Evolutionary conservation across 495 filamentous ascomycete genomes (phyloP).

Genomic region (Tuber borchii): DNA sequence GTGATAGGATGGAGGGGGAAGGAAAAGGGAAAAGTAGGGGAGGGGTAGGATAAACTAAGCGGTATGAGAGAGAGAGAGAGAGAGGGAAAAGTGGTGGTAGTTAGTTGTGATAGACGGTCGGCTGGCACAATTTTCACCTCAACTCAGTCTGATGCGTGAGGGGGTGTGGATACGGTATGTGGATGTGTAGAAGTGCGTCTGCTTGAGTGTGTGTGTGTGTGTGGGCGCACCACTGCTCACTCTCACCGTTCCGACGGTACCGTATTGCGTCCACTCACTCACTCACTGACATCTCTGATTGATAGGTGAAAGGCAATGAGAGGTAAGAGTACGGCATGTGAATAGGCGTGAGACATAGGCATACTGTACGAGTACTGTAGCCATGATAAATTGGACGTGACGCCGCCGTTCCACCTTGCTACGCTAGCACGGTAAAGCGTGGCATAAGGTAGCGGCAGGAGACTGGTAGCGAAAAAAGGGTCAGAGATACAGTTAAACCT

Average conservation of each 20-base stretch:
- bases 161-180: not conserved
- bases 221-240: not conserved
- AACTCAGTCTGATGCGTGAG: not conserved
- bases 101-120: not conserved
- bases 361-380: too few relatives aligned
- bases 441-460: not conserved
- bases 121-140: not conserved
- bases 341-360: too few relatives aligned
- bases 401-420: too few relatives aligned
- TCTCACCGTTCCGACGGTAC: not conserved
- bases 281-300: not conserved
- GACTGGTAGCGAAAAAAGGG: not conserved
- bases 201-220: not conserved
- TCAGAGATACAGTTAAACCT: not conserved
- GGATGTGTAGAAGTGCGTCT: not conserved
- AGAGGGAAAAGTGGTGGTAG: not conserved
- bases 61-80: not conserved
- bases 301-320: not conserved
- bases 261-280: not conserved
- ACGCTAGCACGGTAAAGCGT: too few relatives aligned
- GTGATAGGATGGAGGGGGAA: too few relatives aligned
- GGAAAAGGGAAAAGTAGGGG: too few relatives aligned
- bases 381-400: too few relatives aligned
- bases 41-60: not conserved
- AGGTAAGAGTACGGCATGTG: too few relatives aligned